Percentiles rank a stretch among this genome's conserved stretches.
Evolutionary conservation across 208 protist species (phyloP).

Genomic region (Trypanosoma caninum): DNA sequence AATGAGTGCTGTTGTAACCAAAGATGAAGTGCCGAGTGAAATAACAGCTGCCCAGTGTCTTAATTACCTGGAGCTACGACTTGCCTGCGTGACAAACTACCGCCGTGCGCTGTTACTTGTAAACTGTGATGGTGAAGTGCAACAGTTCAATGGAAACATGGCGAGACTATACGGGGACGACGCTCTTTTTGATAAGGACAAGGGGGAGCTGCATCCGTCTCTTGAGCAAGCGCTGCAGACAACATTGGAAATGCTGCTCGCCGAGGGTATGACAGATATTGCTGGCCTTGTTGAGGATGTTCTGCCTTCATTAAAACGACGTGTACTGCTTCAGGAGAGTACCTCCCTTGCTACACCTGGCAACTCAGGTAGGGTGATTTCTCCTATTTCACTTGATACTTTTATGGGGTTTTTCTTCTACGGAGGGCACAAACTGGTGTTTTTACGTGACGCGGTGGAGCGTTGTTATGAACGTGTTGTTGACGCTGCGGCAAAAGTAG

Average conservation of each 20-base stretch:
- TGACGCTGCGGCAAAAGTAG: background rate
- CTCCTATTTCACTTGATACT: constrained; percentile 25
- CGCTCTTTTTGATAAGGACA: background rate
- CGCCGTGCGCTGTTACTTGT: constrained; percentile 8
- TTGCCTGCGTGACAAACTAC: constrained; percentile 26
- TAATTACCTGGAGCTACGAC: constrained; percentile 48
- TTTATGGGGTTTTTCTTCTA: constrained; percentile 55
- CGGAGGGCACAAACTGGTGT: constrained; percentile 34
- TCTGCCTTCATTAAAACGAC: constrained; percentile 13
- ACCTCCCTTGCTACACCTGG: background rate
- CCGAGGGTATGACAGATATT: background rate
- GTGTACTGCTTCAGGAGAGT: background rate
- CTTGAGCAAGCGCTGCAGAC: background rate
- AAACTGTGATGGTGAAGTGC: background rate
- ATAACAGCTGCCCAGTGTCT: constrained; percentile 62
- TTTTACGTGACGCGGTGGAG: constrained; percentile 32
- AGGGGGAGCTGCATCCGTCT: constrained; percentile 4
- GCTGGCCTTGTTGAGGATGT: background rate
- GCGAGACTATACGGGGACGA: background rate
- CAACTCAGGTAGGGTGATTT: background rate
- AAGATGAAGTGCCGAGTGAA: constrained; percentile 19
- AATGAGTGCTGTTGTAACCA: background rate
- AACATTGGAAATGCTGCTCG: background rate
- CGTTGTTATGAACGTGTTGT: background rate
- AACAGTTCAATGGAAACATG: background rate